Base-by-base conservation (phyloP, 768 basidiomycete species). In the Sistotremastrum suecicum region DNA sequence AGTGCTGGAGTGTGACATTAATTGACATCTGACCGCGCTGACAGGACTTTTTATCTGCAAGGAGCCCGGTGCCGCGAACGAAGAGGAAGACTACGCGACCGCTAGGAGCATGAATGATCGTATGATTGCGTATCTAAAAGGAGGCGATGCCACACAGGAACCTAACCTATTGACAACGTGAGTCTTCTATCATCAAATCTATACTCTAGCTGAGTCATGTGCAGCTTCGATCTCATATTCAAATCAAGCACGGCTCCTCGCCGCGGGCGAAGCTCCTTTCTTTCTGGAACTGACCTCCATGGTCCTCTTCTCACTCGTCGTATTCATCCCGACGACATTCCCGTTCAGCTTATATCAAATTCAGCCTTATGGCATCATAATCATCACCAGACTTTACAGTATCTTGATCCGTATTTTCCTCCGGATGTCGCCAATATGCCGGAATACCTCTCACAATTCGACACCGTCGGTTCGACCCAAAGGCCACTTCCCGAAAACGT, bases 161-260 rank as follows among this genome's bases (percentile, higher is more conserved):
- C 76, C 79, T 36, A 64, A 75, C 43, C 63, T 80, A 50, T 53
- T 85, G 29, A 87, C 80, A 30, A 69, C 66, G 85, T 87, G 51
- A 51, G 64, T 53, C 9, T 43, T 37, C 37, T 10, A 36, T 37
- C 41, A 34, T 45, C 10, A 46, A 7, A 39, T 35, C 33, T 33
- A 33, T 37, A 29, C 34, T 41, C 42, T 11, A 37, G 41, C 31
- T 28, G 10, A 10, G 12, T 39, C 41, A 9, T 38, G 0, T 43
- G 29, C 48, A 86, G 85, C 9, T 76, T 70, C 48, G 85, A 89
- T 54, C 57, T 82, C 29, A 66, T 73, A 3, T 73, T 78, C 51
- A 67, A 70, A 33, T 63, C 74, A 12, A 73, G 73, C 7, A 65
- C 68, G 7, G 72, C 75, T 49, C 72, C 74, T 1, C 20, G 20